Conservation (phyloP, 1,284 basidiomycete genomes). For the Meripilus lineatus region DNA sequence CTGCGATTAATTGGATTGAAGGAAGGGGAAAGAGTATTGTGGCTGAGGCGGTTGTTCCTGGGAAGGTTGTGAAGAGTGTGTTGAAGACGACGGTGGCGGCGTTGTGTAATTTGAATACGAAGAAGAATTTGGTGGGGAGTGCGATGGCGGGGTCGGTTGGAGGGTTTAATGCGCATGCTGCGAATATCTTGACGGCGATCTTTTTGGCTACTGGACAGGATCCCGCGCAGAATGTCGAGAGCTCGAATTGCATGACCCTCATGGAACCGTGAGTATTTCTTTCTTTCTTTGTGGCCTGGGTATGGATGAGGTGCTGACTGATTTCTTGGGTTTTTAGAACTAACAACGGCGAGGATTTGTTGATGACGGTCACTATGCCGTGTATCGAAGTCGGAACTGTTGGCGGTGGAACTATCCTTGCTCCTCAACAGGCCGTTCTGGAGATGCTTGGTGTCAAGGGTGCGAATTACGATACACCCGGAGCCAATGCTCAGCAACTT, state of each 20-base stretch:
- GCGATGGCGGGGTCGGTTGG: slow-evolving; percentile 98
- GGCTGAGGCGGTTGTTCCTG: slow-evolving; percentile 92
- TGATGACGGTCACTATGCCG: slow-evolving; percentile 93
- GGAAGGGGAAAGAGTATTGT: slow-evolving; percentile 97
- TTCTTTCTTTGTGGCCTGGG: slow-evolving; percentile 1
- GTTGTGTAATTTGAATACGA: slow-evolving; percentile 89
- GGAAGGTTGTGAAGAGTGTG: slow-evolving; percentile 83
- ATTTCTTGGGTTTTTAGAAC: slow-evolving; percentile 40
- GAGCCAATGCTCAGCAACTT: slow-evolving; percentile 82
- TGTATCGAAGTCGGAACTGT: slow-evolving; percentile 96
- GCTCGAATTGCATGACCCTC: slow-evolving; percentile 96
- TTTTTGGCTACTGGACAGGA: slow-evolving; percentile 98
- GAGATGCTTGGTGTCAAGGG: slow-evolving; percentile 90
- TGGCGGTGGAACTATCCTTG: slow-evolving; percentile 91
- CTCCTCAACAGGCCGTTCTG: slow-evolving; percentile 85
- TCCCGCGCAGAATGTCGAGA: slow-evolving; percentile 98
- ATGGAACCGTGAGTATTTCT: slow-evolving; percentile 86
- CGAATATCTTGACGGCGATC: slow-evolving; percentile 95
- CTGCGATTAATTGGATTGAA: slow-evolving; percentile 99
- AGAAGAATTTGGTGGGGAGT: slow-evolving; percentile 97
- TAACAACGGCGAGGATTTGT: slow-evolving; percentile 87
- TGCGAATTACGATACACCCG: slow-evolving; percentile 79
- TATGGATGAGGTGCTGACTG: slow-evolving; percentile 7
- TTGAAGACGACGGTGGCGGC: slow-evolving; percentile 94
- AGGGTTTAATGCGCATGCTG: slow-evolving; percentile 98